Evolutionary conservation across 1,139 yeast species (phyloP).

Genomic region (Sugiyamaella grinbergsii): DNA sequence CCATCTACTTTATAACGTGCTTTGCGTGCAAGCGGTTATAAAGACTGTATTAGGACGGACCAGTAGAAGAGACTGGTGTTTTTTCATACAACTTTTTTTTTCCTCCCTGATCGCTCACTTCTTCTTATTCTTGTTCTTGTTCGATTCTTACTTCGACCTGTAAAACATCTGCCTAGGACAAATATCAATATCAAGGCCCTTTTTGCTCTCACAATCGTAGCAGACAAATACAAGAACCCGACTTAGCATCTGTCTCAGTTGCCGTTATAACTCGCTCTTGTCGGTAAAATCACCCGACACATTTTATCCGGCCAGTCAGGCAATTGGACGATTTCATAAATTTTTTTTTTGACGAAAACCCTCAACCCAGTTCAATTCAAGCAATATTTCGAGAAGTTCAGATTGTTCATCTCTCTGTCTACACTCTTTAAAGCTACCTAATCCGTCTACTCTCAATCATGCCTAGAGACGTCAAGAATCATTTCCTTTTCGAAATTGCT

Average conservation of each 20-base stretch:
- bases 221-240: too few species aligned
- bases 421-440: not conserved
- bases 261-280: too few species aligned
- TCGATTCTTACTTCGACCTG: not conserved
- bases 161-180: too few species aligned
- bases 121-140: not conserved
- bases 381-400: too few species aligned
- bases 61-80: not conserved
- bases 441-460: slow-evolving; percentile 22
- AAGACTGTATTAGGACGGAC: too few species aligned
- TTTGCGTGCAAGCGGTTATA: not conserved
- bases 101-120: not conserved
- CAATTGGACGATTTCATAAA: not conserved
- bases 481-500: slow-evolving; percentile 88
- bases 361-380: too few species aligned
- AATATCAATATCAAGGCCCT: too few species aligned
- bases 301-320: not conserved
- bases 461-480: slow-evolving; percentile 59
- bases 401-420: not conserved
- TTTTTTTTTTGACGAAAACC: not conserved
- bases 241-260: too few species aligned
- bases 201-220: too few species aligned
- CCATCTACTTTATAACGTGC: not conserved
- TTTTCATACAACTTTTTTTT: not conserved
- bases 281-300: slow-evolving; percentile 1